Evolutionary conservation across 2,329 filamentous ascomycete genomes (phyloP).

Genomic region (Knufia petricola): DNA sequence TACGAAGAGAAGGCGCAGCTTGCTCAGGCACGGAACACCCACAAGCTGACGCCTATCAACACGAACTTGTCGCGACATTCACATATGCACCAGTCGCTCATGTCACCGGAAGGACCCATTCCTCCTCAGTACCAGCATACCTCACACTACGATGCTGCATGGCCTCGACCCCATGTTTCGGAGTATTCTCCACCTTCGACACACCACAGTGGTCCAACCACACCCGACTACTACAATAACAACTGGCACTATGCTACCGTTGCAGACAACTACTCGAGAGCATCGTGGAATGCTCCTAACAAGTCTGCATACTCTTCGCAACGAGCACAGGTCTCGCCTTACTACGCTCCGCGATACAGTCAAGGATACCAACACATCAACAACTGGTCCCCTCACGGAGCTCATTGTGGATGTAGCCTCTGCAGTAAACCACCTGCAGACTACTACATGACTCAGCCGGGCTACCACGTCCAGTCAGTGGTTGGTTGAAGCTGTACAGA

Average conservation of each 20-base stretch:
- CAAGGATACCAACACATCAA: slow-evolving; percentile 35
- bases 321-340: slow-evolving; percentile 16
- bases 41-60: slow-evolving; percentile 52
- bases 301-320: slow-evolving; percentile 17
- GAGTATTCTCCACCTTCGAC: slow-evolving; percentile 44
- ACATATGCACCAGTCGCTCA: slow-evolving; percentile 38
- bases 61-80: slow-evolving; percentile 50
- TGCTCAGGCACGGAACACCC: slow-evolving; percentile 35
- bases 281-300: slow-evolving; percentile 22
- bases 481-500: slow-evolving; percentile 14
- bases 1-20: slow-evolving; percentile 47
- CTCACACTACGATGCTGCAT: slow-evolving; percentile 40
- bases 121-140: slow-evolving; percentile 42
- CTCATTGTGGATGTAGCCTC: slow-evolving; percentile 39
- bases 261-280: slow-evolving; percentile 29
- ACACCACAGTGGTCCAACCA: slow-evolving; percentile 39
- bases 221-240: slow-evolving; percentile 38
- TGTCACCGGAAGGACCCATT: slow-evolving; percentile 40
- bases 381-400: slow-evolving; percentile 39
- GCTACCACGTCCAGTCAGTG: slow-evolving; percentile 21
- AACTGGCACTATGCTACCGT: slow-evolving; percentile 36
- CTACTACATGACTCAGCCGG: slow-evolving; percentile 33
- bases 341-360: slow-evolving; percentile 17
- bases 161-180: slow-evolving; percentile 39
- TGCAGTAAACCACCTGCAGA: slow-evolving; percentile 40